These are phyloP conservation scores for Penicillium paxilli DNA, from an alignment of 495 filamentous ascomycete genomes.

Conservation along the genomic window DNA sequence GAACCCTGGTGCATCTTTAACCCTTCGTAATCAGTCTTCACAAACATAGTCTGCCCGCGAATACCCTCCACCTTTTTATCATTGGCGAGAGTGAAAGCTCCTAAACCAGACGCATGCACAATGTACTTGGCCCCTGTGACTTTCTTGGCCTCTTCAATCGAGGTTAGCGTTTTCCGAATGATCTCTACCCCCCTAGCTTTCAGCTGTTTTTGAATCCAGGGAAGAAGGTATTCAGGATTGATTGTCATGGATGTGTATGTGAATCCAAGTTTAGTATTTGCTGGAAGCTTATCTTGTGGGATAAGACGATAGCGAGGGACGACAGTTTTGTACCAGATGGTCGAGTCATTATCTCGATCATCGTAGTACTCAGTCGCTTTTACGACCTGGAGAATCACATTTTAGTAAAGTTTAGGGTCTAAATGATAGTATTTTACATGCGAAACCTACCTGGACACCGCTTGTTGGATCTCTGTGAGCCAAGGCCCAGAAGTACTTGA, in stretches of 20 bases:
- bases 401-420: neutral
- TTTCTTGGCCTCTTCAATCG: slow-evolving; percentile 9
- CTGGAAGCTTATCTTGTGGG: slow-evolving; percentile 1
- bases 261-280: slow-evolving; percentile 9
- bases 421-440: neutral
- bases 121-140: slow-evolving; percentile 5
- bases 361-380: slow-evolving; percentile 19
- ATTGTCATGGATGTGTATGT: slow-evolving; percentile 15
- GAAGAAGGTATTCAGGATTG: slow-evolving; percentile 11
- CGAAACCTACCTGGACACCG: slow-evolving; percentile 14
- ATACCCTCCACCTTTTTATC: slow-evolving; percentile 12
- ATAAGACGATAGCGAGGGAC: slow-evolving; percentile 15
- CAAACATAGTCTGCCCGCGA: slow-evolving; percentile 23
- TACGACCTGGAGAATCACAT: neutral
- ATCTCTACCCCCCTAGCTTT: slow-evolving; percentile 8
- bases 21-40: slow-evolving; percentile 13
- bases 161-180: slow-evolving; percentile 3
- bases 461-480: slow-evolving; percentile 20
- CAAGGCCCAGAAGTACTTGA: slow-evolving; percentile 19
- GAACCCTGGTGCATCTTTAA: slow-evolving; percentile 16
- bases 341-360: slow-evolving; percentile 17
- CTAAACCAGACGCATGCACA: slow-evolving; percentile 16
- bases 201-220: slow-evolving; percentile 17
- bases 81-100: slow-evolving; percentile 8
- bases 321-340: slow-evolving; percentile 18